Conservation (phyloP, 1,284 basidiomycete genomes). For the Ganoderma meredithae region DNA sequence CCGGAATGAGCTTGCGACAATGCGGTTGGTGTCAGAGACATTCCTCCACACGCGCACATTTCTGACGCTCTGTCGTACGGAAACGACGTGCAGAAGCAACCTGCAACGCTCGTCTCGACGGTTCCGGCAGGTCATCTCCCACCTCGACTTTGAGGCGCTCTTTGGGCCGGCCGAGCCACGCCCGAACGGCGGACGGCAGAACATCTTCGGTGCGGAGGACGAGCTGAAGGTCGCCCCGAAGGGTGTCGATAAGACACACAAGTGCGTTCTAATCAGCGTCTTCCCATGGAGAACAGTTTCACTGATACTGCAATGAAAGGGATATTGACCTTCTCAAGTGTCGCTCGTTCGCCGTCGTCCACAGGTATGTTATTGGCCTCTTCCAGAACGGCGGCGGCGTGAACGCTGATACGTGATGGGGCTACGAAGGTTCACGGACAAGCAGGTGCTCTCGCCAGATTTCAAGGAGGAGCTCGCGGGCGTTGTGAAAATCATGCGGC, state of each 20-base stretch:
- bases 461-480: conserved; percentile 72
- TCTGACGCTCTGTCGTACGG: neutral
- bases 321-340: conserved; percentile 90
- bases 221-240: conserved; percentile 89
- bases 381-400: neutral
- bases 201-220: conserved; percentile 83
- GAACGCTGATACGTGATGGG: conserved; percentile 1
- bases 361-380: conserved; percentile 55
- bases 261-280: conserved; percentile 47
- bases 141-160: conserved; percentile 69
- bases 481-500: conserved; percentile 65
- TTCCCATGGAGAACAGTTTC: neutral
- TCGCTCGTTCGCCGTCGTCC: conserved; percentile 77
- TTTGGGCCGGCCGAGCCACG: conserved; percentile 77
- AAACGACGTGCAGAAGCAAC: conserved; percentile 56
- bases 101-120: conserved; percentile 67
- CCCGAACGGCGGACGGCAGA: conserved; percentile 68
- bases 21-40: conserved; percentile 56
- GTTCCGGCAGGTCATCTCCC: conserved; percentile 71
- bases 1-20: conserved; percentile 77
- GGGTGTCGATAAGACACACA: conserved; percentile 84
- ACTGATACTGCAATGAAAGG: conserved; percentile 44
- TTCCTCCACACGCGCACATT: neutral
- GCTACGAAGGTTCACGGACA: conserved; percentile 73
- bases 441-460: conserved; percentile 69